Base-by-base conservation (phyloP, 225 moss, liverwort and hornwort genomes). In the Pleurozium schreberi region DNA sequence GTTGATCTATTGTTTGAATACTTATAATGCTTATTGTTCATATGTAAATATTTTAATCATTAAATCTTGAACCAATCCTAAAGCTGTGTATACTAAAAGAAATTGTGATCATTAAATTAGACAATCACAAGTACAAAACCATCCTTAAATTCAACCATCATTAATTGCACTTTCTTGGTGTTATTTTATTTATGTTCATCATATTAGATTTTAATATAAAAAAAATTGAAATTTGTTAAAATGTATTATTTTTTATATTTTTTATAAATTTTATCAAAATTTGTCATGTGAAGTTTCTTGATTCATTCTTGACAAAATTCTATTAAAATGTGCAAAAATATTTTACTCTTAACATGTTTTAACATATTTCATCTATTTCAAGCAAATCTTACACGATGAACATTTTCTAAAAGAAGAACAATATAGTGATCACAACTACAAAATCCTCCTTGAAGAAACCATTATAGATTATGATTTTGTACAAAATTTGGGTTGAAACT, bases 151-250 rank as follows among this genome's bases (percentile, higher is more conserved):
- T 71, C 27, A 27, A 71, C 45, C 28, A 28, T 45, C 4, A 45
- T 0, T 45, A 2, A 45, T 0, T 45, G 2, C 6, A 28, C 6
- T 45, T 18, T 4, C 0, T 27, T 18, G 1, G 10, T 6, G 17
- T 45, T 23, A 5, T 8, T 9, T 45, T 6, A 27, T 9, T 43
- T 18, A 73, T 30, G 3, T 30, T 30, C 73, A 73, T 47, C 18
- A 11, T 47, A 2, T 30, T 30, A 18, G 6, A 47, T 73, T 45
- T 73, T 73, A 18, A n/a, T n/a, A n/a, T n/a, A n/a, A n/a, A n/a
- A n/a, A n/a, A n/a, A n/a, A n/a, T 47, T 45, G 6, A 45, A 18
- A 28, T 10, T 73, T 73, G 4, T 73, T 30, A 10, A 18, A 30
- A 30, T 30, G 2, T 30, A 0, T 11, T 11, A 73, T 10, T 1